Evolutionary conservation across 257 asterid genomes (phyloP).

Genomic region (Gardenia jasminoides): DNA sequence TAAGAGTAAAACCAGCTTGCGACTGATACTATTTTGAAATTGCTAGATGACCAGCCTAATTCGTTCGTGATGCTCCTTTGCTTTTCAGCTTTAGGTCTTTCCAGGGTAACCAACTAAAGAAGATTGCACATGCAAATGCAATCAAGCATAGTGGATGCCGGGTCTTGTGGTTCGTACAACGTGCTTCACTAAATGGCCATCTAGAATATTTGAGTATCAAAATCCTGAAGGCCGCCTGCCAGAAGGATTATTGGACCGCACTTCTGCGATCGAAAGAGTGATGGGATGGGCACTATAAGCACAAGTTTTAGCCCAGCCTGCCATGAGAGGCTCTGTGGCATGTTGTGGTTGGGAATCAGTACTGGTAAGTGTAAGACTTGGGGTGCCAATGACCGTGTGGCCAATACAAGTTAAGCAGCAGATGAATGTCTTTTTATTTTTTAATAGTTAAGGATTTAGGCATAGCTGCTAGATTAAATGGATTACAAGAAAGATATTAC

Average conservation of each 20-base stretch:
- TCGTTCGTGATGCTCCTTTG: constrained; percentile 24
- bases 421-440: constrained; percentile 24
- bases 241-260: constrained; percentile 23
- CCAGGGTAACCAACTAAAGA: constrained; percentile 15
- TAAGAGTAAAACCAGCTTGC: background rate
- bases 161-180: constrained; percentile 24
- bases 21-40: constrained; percentile 9
- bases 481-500: constrained; percentile 13
- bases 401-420: constrained; percentile 34
- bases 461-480: constrained; percentile 24
- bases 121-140: constrained; percentile 19
- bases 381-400: constrained; percentile 32
- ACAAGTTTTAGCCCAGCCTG: constrained; percentile 16
- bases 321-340: constrained; percentile 27
- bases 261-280: constrained; percentile 17
- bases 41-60: constrained; percentile 23
- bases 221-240: constrained; percentile 6
- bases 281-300: constrained; percentile 31
- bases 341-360: constrained; percentile 35
- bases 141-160: constrained; percentile 20
- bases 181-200: background rate
- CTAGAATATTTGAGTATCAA: constrained; percentile 8
- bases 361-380: constrained; percentile 23
- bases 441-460: constrained; percentile 23
- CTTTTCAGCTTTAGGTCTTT: constrained; percentile 22